These are phyloP conservation scores for Malassezia caprae DNA, from an alignment of 1,284 basidiomycete species.

Conservation along the genomic window DNA sequence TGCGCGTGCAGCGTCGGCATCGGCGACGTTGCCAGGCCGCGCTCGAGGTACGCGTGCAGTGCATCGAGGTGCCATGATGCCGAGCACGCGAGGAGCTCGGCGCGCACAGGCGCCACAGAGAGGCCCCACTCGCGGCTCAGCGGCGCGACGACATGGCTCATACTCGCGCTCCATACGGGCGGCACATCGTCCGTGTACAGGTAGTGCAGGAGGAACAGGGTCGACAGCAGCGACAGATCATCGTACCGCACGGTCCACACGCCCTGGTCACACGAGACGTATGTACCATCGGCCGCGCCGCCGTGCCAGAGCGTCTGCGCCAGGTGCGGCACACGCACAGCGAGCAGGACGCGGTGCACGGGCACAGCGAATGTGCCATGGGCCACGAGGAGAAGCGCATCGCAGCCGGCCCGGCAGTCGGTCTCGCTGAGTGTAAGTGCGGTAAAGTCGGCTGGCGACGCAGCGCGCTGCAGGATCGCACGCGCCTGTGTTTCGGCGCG, in stretches of 20 bases:
- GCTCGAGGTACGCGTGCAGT: slow-evolving; percentile 49
- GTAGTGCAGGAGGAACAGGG: slow-evolving; percentile 71
- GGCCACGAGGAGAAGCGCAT: slow-evolving; percentile 54
- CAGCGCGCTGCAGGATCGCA: background rate
- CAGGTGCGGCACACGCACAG: slow-evolving; percentile 57
- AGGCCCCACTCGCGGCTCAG: slow-evolving; percentile 53
- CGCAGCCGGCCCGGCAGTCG: slow-evolving; percentile 53
- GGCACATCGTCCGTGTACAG: slow-evolving; percentile 76
- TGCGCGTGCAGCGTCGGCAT: slow-evolving; percentile 53
- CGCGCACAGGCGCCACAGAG: slow-evolving; percentile 58
- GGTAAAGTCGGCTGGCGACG: background rate
- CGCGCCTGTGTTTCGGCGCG: slow-evolving; percentile 2
- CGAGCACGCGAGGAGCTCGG: slow-evolving; percentile 54
- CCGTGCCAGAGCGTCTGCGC: slow-evolving; percentile 21
- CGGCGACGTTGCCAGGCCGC: slow-evolving; percentile 48
- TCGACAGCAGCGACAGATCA: slow-evolving; percentile 56
- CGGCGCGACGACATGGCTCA: slow-evolving; percentile 54
- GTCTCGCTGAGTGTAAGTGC: background rate
- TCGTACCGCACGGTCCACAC: background rate
- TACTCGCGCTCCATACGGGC: slow-evolving; percentile 72
- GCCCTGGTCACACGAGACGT: background rate
- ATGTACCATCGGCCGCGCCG: background rate
- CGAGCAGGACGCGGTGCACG: slow-evolving; percentile 60
- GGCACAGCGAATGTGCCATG: slow-evolving; percentile 53
- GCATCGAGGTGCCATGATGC: slow-evolving; percentile 53